phyloP scores from a whole-genome alignment of 306 rosid species.

The Quercus robur region DNA sequence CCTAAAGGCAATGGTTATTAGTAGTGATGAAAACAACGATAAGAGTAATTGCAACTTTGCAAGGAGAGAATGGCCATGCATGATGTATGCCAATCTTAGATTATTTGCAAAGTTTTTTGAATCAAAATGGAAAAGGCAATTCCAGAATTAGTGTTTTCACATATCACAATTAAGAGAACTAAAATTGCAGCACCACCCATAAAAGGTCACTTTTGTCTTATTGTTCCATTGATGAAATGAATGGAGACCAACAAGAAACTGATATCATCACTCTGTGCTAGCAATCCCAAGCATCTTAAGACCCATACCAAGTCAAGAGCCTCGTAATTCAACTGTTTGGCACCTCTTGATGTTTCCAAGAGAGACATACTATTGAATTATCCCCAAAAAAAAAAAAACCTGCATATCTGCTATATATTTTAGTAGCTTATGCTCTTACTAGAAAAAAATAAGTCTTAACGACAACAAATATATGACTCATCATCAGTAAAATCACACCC shows the following conservation, averaged over 20 bases:
- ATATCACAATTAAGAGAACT: not conserved
- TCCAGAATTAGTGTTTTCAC: not conserved
- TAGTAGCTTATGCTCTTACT: no score
- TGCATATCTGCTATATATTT: no score
- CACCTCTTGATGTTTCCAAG: no score
- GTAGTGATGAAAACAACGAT: not conserved
- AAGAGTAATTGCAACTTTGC: no score
- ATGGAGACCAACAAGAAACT: not conserved
- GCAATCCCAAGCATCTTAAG: not conserved
- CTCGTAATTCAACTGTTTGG: no score
- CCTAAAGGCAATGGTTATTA: not conserved
- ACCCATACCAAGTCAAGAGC: no score
- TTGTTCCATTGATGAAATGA: not conserved
- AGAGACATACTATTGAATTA: not conserved
- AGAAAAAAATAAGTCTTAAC: not conserved
- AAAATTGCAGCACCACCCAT: not conserved
- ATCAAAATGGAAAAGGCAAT: not conserved
- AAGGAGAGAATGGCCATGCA: no score
- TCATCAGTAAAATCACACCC: not conserved
- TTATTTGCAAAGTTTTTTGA: not conserved
- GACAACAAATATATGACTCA: not conserved
- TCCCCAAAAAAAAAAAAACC: no score
- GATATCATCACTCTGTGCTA: not conserved
- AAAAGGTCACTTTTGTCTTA: not conserved
- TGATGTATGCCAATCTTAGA: not conserved